Evolutionary conservation across 257 asterid species (phyloP).

Genomic region (Dorcoceras hygrometricum): DNA sequence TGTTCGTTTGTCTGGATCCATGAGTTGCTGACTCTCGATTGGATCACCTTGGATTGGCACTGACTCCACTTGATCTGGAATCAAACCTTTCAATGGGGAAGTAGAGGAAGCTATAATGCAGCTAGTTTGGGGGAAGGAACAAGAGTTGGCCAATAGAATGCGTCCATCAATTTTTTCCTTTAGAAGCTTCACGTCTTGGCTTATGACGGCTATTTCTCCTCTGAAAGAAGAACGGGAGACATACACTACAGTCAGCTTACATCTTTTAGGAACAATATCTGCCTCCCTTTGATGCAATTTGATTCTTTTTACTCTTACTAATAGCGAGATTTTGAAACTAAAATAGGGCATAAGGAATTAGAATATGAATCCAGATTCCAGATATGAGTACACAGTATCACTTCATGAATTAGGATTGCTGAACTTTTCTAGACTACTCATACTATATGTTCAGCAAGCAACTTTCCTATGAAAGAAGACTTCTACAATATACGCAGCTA

Average conservation of each 20-base stretch:
- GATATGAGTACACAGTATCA: not conserved
- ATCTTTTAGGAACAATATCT: not conserved
- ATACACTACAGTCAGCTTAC: conserved; percentile 10
- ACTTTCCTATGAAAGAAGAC: not conserved
- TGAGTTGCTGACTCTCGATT: conserved; percentile 11
- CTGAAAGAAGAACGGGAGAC: conserved; percentile 34
- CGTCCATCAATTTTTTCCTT: conserved; percentile 56
- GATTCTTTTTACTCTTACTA: too few species aligned
- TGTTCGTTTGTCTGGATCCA: conserved; percentile 12
- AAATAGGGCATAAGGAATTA: not conserved
- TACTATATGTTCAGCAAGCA: not conserved
- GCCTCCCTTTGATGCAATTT: not conserved
- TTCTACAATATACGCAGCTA: not conserved
- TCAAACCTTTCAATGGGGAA: conserved; percentile 40
- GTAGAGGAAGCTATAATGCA: conserved; percentile 53
- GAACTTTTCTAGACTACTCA: not conserved
- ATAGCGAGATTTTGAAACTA: not conserved
- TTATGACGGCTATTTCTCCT: conserved; percentile 83
- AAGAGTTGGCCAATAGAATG: conserved; percentile 54
- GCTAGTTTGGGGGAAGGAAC: conserved; percentile 52
- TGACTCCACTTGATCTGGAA: conserved; percentile 32
- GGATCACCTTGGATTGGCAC: conserved; percentile 15
- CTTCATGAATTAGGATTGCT: not conserved
- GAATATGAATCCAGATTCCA: not conserved
- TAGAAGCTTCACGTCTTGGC: conserved; percentile 66